Percentiles rank a stretch among this genome's conserved stretches.
These are phyloP conservation scores for Exsudoporus floridanus DNA, from an alignment of 1,284 basidiomycete species.

Conservation along the genomic window DNA sequence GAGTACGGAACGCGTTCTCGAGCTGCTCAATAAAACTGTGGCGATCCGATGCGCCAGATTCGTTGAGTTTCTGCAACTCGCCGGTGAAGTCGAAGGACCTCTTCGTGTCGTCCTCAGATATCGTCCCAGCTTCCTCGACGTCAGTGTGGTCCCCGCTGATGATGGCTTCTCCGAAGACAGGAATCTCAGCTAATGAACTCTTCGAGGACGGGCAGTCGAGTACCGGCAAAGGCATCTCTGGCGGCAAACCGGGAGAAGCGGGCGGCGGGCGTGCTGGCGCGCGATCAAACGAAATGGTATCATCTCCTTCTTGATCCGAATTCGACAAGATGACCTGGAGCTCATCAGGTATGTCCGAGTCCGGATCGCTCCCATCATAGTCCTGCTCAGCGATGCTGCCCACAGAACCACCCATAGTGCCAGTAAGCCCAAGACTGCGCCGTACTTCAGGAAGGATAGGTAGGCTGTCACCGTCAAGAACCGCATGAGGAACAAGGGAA, in stretches of 20 bases:
- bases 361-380: conserved; percentile 55
- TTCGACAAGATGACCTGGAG: conserved; percentile 62
- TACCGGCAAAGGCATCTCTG: conserved; percentile 41
- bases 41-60: conserved; percentile 65
- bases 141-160: conserved; percentile 48
- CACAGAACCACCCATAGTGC: conserved; percentile 62
- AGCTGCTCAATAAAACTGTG: conserved; percentile 81
- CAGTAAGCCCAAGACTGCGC: conserved; percentile 57
- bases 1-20: conserved; percentile 75
- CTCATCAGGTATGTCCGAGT: conserved; percentile 77
- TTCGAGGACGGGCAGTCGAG: conserved; percentile 17
- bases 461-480: conserved; percentile 20
- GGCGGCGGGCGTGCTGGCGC: conserved; percentile 10
- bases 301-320: conserved; percentile 43
- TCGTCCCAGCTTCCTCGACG: conserved; percentile 43
- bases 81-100: conserved; percentile 86
- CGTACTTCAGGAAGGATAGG: conserved; percentile 52
- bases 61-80: conserved; percentile 69
- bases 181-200: conserved; percentile 24
- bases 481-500: conserved; percentile 31
- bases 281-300: conserved; percentile 43
- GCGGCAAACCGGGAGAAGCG: conserved; percentile 45
- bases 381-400: conserved; percentile 43
- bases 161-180: conserved; percentile 47
- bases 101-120: conserved; percentile 63